Evolutionary conservation across 805 yeast genomes (phyloP), one percentile per base, ranked within the genome.

Genomic region (Kazachstania viticola): DNA sequence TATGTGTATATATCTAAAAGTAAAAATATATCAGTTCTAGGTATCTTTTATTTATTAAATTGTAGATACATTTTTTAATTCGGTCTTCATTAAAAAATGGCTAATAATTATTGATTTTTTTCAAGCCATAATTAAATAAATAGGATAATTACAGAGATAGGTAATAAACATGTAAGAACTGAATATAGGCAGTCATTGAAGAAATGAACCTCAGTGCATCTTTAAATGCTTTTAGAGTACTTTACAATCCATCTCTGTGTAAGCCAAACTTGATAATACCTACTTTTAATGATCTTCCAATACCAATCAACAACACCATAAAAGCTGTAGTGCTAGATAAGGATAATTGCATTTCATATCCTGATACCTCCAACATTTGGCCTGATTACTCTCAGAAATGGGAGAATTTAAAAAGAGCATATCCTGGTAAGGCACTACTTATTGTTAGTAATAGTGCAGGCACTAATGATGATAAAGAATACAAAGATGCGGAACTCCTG

Each of bases 401-500:
- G 84, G 54, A 59, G 5, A 44, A 50, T n/a, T 55, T 83, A 30
- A 62, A 64, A 27, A 43, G 54, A n/a, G 44, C 54, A 2, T 83
- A 78, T 45, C 84, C 91, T 0, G 72, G 64, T 22, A 76, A 73
- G 4, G 62, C 64, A 9, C 53, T 87, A 14, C 60, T 84, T 23
- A 79, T 88, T 8, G 95, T 88, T 4, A 79, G 94, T 45, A 88
- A 88, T 48, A 81, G 94, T 0, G 96, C 97, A 0, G 98, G 98
- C 0, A 80, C 94, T 0, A 64, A 69, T 36, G 94, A 79, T 44
- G 96, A 87, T 46, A 46, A 43, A 0, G 64, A 61, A 21, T 67
- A 72, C 35, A 37, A 38, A 13, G 79, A 81, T 45, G 95, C 95
- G 0, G 40, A 49, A 14, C 44, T 60, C 5, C 54, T 87, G 9